phyloP scores from a whole-genome alignment of 1,139 yeast genomes.

The Nakaseomyces nivariensis region DNA sequence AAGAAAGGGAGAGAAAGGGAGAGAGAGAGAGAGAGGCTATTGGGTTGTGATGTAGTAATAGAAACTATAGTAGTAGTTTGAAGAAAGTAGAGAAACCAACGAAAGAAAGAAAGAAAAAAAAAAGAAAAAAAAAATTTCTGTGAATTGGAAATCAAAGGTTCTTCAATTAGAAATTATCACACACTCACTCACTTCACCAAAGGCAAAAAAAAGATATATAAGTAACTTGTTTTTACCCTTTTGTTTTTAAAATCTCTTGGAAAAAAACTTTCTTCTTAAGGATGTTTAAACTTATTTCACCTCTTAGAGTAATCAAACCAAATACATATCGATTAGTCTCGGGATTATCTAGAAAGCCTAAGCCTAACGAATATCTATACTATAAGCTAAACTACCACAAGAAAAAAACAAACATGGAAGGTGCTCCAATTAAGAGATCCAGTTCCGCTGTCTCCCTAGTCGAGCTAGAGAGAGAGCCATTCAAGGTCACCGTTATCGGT shows the following conservation, averaged over 20 bases:
- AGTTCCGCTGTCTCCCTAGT: constrained; percentile 9
- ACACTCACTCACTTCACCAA: too few relatives aligned
- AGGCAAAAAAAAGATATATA: neutral
- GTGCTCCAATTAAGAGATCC: constrained; percentile 6
- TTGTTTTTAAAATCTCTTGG: neutral
- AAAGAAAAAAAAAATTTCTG: too few relatives aligned
- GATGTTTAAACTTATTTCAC: neutral
- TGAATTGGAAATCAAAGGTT: too few relatives aligned
- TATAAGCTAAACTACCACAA: neutral
- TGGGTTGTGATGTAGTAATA: too few relatives aligned
- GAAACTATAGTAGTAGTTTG: too few relatives aligned
- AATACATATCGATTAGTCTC: neutral
- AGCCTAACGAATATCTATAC: constrained; percentile 3
- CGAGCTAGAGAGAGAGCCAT: constrained; percentile 30
- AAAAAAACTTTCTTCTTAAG: too few relatives aligned
- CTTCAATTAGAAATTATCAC: too few relatives aligned
- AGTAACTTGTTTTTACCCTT: neutral
- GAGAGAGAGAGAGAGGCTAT: too few relatives aligned
- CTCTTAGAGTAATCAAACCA: neutral
- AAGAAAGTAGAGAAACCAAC: too few relatives aligned
- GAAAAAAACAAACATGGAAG: neutral
- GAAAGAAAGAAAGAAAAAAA: too few relatives aligned
- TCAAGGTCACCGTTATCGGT: constrained; percentile 45
- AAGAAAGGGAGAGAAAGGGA: too few relatives aligned
- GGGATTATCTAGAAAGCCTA: neutral